Evolutionary conservation across 2,329 filamentous ascomycete genomes (phyloP), one percentile per base, ranked within the genome.

Genomic region (Talaromyces rugulosus): DNA sequence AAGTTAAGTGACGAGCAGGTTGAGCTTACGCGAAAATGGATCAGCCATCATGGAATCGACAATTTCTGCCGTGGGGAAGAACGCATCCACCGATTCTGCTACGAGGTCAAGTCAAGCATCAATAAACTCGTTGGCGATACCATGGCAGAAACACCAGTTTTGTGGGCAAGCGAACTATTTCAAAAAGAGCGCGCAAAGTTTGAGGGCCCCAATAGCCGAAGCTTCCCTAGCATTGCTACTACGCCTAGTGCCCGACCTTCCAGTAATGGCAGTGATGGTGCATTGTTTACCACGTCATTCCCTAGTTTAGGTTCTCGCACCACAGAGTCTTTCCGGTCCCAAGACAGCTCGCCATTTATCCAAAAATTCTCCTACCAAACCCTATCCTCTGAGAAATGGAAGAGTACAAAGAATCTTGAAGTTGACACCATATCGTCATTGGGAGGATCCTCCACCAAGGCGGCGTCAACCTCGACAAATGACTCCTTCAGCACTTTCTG

Each of bases 1-100:
- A 99, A 99, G 75, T 83, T 99, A 12, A 93, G 91, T n/a, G 94
- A 98, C 71, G 92, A 96, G 60, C 95, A 98, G 74, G 89, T 93
- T 0, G 91, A 96, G 58, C 87, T 92, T 66, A 96, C 92, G 0
- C 80, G 85, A 23, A 86, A 87, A 61, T 99, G 94, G 92, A 81
- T 98, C 59, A 87, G 89, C 56, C 87, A 90, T 67, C 89, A 88
- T 66, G 87, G 87, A 14, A 89, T 98, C 34, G 92, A 96, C 73
- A 96, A 96, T 71, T 94, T 98, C 67, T 99, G 95, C 77, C 89
- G 88, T 67, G 95, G 94, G 5, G 95, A 99, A 73, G 95, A 99
- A 76, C 83, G 95, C 57, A 94, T 99, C 40, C 95, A 98, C 73
- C 87, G 93, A 11, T 95, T 99, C 74, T 95, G 89, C 71, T 90